Evolutionary conservation across 345 rosid genomes (phyloP), one percentile per base, ranked within the genome.

Genomic region (Syzygium oleosum): DNA sequence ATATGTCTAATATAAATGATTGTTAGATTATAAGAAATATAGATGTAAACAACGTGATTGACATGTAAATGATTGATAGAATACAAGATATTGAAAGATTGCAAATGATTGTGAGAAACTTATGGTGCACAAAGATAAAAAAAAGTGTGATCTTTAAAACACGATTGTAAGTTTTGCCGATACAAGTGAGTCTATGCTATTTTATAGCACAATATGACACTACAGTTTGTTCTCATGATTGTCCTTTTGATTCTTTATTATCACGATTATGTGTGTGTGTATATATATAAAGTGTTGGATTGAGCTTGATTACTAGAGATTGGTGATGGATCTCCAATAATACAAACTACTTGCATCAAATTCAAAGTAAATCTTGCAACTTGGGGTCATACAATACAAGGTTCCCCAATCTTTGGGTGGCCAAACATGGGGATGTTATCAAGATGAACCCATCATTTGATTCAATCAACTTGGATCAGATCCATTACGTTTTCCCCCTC

Each of bases 381-480:
- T 68, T 86, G 88, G 49, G 31, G 51, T 56, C 23, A 52, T 86
- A 86, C 11, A 86, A 86, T 86, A 86, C 11, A 86, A 86, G 84
- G 84, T 86, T 86, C 63, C 34, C 31, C 12, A 49, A 43, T 52
- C 79, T 52, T 77, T 27, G 85, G 85, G 53, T 77, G 29, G 46
- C 34, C 51, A 58, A 58, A 17, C 41, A 63, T 59, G 52, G 77
- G 59, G 46, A 54, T 46, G 38, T n/a, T 41, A 14, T 9, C 87
- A 61, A 68, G 56, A 51, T 51, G 27, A 29, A 23, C 19, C 41
- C 38, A 86, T 86, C 84, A 52, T 68, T 51, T 77, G 19, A 65
- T 55, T 73, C 73, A 51, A 85, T 54, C 73, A 15, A 61, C 13
- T 51, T 16, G 84, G 87, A 86, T 86, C 59, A 29, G 29, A 68